phyloP scores from a whole-genome alignment of 441 rosid genomes.

The Corymbia citriodora region DNA sequence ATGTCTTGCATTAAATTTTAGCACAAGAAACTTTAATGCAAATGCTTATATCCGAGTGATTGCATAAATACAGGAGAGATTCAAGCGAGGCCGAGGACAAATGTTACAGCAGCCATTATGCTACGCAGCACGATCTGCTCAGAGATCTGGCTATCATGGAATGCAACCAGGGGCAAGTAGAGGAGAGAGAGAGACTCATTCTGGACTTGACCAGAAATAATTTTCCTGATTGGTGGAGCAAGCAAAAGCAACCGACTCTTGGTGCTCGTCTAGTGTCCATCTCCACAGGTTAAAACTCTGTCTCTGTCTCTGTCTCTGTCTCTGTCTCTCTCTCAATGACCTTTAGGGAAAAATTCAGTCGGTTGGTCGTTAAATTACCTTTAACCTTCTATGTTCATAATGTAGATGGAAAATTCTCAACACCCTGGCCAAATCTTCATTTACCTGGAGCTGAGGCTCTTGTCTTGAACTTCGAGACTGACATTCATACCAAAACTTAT shows the following conservation, averaged over 20 bases:
- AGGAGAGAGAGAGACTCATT: slow-evolving; percentile 31
- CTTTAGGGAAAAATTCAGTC: background rate
- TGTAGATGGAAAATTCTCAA: slow-evolving; percentile 53
- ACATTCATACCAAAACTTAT: slow-evolving; percentile 11
- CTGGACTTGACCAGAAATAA: slow-evolving; percentile 22
- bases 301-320: too few species aligned
- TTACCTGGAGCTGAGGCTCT: slow-evolving; percentile 49
- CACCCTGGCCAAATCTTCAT: slow-evolving; percentile 36
- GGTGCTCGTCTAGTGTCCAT: slow-evolving; percentile 50
- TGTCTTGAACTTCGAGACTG: slow-evolving; percentile 37
- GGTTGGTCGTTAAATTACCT: background rate
- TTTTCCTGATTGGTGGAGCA: slow-evolving; percentile 35
- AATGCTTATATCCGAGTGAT: background rate
- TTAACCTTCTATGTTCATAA: background rate
- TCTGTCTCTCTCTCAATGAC: too few species aligned
- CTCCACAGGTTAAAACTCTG: slow-evolving; percentile 33
- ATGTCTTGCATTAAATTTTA: background rate
- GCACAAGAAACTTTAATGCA: background rate
- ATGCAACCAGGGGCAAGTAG: slow-evolving; percentile 6
- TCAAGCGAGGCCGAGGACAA: slow-evolving; percentile 34
- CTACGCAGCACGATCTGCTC: slow-evolving; percentile 59
- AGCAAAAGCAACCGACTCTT: slow-evolving; percentile 10
- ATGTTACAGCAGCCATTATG: slow-evolving; percentile 11
- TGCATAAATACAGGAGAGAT: slow-evolving; percentile 27
- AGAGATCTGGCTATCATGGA: slow-evolving; percentile 53